phyloP scores from a whole-genome alignment of 2,329 filamentous ascomycete species.

The Diaporthe australafricana region DNA sequence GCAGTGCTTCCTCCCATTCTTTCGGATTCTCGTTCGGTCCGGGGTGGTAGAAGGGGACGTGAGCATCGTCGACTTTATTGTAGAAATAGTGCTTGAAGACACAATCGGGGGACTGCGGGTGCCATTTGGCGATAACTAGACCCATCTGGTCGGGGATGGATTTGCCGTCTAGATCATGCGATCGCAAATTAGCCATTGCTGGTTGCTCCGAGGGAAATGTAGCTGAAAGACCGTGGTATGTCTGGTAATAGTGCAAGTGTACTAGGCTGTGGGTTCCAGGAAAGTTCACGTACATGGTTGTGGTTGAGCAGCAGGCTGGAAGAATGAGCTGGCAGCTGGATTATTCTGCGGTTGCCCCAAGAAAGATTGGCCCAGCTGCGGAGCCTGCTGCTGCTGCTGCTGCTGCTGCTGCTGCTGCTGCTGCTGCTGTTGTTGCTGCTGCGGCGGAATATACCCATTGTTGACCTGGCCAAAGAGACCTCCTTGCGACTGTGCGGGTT shows the following conservation, averaged over 20 bases:
- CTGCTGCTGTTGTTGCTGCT: constrained; percentile 48
- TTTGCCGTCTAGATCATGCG: constrained; percentile 68
- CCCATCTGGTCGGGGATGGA: constrained; percentile 80
- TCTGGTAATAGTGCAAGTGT: not conserved
- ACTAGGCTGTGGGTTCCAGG: not conserved
- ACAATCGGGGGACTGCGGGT: constrained; percentile 74
- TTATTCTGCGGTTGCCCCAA: constrained; percentile 42
- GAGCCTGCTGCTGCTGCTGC: constrained; percentile 49
- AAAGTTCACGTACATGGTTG: constrained; percentile 19
- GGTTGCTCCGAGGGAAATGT: not conserved
- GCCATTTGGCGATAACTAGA: constrained; percentile 79
- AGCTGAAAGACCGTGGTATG: not conserved
- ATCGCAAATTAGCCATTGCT: constrained; percentile 15
- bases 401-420: constrained; percentile 50
- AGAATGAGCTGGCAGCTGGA: constrained; percentile 59
- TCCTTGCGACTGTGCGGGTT: constrained; percentile 43
- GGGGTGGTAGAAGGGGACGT: constrained; percentile 82
- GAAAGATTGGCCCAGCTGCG: constrained; percentile 43
- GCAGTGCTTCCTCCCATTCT: constrained; percentile 86
- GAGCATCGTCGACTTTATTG: constrained; percentile 81
- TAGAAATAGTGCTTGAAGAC: constrained; percentile 89
- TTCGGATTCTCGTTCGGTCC: constrained; percentile 76
- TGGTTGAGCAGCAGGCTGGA: constrained; percentile 55
- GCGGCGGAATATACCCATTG: constrained; percentile 53
- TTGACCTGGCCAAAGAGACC: constrained; percentile 54